Base-by-base conservation (phyloP, 306 rosid genomes). In the Castanea mollissima region DNA sequence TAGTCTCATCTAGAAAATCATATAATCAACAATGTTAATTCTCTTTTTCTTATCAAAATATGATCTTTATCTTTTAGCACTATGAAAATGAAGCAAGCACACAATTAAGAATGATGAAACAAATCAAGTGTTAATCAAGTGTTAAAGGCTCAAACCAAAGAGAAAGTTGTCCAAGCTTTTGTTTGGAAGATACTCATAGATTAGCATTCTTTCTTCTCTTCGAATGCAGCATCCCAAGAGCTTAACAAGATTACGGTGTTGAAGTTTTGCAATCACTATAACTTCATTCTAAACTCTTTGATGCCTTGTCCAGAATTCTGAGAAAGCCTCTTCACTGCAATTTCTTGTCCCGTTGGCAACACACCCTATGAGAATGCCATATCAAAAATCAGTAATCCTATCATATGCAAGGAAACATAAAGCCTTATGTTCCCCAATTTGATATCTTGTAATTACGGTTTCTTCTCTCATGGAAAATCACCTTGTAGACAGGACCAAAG, bases 401-500 rank as follows among this genome's bases (percentile, higher is more conserved):
- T 29, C n/a, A 29, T 16, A 29, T 14, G 5, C 38, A 1, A 29
- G 38, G 69, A 63, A 59, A 23, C 15, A 63, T 7, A 29, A 0
- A 63, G 38, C 44, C 16, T 63, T 27, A 63, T 0, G 14, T 63
- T 63, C 20, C 10, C 69, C 41, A 63, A 63, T 27, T 25, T 49
- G n/a, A 63, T 13, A 63, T 63, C 0, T 29, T 63, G 6, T 63
- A 2, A 9, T 4, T 27, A 63, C 13, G 35, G 69, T 29, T 15
- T 4, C 31, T 29, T 1, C 31, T 52, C 31, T 59, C 32, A 65
- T 23, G 76, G 74, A 31, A 69, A 81, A 38, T 64, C 83, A 83
- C 89, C 63, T 59, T 86, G 85, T 83, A 83, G 55, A 86, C 87
- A n/a, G 81, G 75, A 71, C 89, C 89, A 81, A 86, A 86, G 84